Evolutionary conservation across 306 rosid genomes (phyloP).

Genomic region (Cicer yamashitae): DNA sequence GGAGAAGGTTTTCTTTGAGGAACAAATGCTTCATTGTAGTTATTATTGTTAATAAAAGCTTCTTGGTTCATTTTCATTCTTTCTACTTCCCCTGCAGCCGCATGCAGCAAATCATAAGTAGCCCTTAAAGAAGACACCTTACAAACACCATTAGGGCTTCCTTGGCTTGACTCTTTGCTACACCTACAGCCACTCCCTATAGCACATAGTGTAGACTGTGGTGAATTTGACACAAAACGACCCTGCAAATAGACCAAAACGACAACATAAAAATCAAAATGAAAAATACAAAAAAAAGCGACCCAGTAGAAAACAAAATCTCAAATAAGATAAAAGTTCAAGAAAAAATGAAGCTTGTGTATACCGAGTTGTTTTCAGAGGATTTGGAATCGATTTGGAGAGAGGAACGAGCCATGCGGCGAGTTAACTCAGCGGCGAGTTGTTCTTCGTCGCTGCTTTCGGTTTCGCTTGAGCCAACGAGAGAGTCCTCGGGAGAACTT

Average conservation of each 20-base stretch:
- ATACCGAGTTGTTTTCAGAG: slow-evolving; percentile 51
- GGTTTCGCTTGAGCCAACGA: slow-evolving; percentile 67
- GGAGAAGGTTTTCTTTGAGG: slow-evolving; percentile 51
- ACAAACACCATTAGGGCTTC: slow-evolving; percentile 63
- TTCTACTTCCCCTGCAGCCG: slow-evolving; percentile 89
- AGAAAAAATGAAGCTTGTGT: not conserved
- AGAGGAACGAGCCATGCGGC: slow-evolving; percentile 55
- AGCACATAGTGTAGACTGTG: slow-evolving; percentile 72
- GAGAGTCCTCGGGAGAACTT: slow-evolving; percentile 66
- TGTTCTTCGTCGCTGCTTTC: slow-evolving; percentile 83
- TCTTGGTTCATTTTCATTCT: slow-evolving; percentile 63
- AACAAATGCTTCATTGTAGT: not conserved
- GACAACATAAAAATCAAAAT: not conserved
- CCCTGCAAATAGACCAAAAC: slow-evolving; percentile 42
- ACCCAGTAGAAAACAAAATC: slow-evolving; percentile 3
- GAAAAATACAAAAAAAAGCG: not conserved
- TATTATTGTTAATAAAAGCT: slow-evolving; percentile 27
- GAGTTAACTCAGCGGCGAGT: slow-evolving; percentile 65
- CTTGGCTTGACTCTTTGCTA: slow-evolving; percentile 60
- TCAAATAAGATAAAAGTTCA: not conserved
- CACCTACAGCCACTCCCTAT: slow-evolving; percentile 58
- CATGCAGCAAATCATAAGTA: slow-evolving; percentile 80
- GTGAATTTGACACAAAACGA: slow-evolving; percentile 60
- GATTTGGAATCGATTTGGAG: slow-evolving; percentile 40
- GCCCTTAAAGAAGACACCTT: slow-evolving; percentile 50